Percentiles rank a stretch among this genome's conserved stretches.
phyloP scores from a whole-genome alignment of 257 asterid species.

The Petunia secreta region DNA sequence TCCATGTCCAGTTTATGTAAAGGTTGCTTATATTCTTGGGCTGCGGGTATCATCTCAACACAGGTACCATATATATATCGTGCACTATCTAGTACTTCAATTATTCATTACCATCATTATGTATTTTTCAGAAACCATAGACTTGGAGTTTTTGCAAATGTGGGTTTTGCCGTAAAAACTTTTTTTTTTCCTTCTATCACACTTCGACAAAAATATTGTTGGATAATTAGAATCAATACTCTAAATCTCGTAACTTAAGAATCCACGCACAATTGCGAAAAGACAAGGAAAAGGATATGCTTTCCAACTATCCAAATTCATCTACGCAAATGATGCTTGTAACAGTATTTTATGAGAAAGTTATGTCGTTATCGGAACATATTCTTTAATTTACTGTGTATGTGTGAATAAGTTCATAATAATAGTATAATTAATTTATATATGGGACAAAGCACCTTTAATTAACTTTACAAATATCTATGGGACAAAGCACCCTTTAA shows the following conservation, averaged over 20 bases:
- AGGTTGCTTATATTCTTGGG: conserved; percentile 75
- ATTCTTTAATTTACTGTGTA: conserved; percentile 4
- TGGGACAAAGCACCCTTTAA: conserved; percentile 12
- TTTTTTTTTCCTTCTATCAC: not conserved
- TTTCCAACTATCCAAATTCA: conserved; percentile 19
- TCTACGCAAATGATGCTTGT: conserved; percentile 13
- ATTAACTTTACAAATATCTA: not conserved
- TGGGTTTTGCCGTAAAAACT: not conserved
- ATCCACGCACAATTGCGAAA: not conserved
- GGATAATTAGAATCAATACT: conserved; percentile 17
- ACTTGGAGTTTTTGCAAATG: no score
- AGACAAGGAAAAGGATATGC: conserved; percentile 10
- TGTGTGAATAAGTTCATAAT: conserved; percentile 5
- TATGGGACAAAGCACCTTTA: conserved; percentile 14
- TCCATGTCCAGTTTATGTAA: conserved; percentile 47
- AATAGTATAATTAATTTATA: not conserved
- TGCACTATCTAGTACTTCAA: not conserved
- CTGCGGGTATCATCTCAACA: conserved; percentile 77
- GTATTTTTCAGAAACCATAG: not conserved
- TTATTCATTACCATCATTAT: not conserved
- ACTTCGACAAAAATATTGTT: not conserved
- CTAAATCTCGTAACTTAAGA: not conserved
- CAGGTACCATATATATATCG: conserved; percentile 44
- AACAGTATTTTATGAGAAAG: conserved; percentile 2
- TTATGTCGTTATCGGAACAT: conserved; percentile 19